Percentiles rank a stretch among this genome's conserved stretches.
Conservation (phyloP, 331 rosid species). For the Prunus yedoensis region DNA sequence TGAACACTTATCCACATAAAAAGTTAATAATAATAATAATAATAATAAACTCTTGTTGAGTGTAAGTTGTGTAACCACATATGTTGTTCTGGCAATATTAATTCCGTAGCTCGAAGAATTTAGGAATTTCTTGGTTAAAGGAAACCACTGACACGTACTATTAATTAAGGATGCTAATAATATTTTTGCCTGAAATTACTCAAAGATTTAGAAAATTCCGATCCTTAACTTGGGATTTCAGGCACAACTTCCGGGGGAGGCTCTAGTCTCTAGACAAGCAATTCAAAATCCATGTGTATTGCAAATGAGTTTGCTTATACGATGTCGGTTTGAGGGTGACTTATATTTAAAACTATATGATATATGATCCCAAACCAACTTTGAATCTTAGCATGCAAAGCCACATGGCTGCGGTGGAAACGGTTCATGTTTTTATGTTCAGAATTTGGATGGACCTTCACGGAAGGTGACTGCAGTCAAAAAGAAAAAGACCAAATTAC, state of each 20-base stretch:
- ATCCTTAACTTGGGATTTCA: conserved; percentile 23
- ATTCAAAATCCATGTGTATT: conserved; percentile 30
- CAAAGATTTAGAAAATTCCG: neutral
- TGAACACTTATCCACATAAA: neutral
- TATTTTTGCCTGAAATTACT: neutral
- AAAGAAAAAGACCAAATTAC: conserved; percentile 5
- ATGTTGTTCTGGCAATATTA: neutral
- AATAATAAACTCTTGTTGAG: neutral
- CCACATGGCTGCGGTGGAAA: conserved; percentile 20
- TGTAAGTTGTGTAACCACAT: neutral
- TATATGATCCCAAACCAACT: neutral
- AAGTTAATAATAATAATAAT: neutral
- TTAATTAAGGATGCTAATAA: neutral
- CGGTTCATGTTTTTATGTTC: neutral
- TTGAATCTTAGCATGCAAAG: neutral
- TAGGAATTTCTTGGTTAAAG: conserved; percentile 24
- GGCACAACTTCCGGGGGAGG: conserved; percentile 36
- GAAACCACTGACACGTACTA: neutral
- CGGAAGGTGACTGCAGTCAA: neutral
- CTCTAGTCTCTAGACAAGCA: conserved; percentile 27
- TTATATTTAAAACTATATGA: neutral
- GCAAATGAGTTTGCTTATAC: neutral
- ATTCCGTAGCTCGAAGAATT: neutral
- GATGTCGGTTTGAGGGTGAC: conserved; percentile 14
- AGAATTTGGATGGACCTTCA: neutral